Conservation (phyloP, 2,329 filamentous ascomycete genomes). For the Claviceps quebecensis region DNA sequence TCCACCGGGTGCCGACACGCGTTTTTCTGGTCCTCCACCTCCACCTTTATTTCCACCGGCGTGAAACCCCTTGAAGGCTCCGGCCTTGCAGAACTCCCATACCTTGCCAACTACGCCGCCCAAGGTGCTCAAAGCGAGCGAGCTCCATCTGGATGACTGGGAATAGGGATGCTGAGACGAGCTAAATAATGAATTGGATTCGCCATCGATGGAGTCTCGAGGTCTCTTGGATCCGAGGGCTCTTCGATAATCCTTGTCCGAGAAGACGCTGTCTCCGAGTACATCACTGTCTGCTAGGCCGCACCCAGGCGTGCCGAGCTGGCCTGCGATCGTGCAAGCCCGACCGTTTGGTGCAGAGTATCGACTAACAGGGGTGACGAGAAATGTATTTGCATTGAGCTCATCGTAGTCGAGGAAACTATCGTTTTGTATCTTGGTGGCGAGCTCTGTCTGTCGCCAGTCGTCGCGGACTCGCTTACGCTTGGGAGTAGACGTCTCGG, state of each 20-base stretch:
- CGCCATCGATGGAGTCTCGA: constrained; percentile 22
- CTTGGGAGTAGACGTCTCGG: constrained; percentile 20
- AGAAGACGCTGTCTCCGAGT: constrained; percentile 41
- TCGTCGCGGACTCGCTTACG: constrained; percentile 30
- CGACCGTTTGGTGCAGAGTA: constrained; percentile 1
- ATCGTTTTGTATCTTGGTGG: neutral
- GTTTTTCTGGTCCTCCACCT: constrained; percentile 34
- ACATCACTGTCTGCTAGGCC: constrained; percentile 17
- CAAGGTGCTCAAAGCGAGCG: constrained; percentile 45
- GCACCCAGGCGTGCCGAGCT: constrained; percentile 34
- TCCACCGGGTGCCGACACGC: constrained; percentile 9
- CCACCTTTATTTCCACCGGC: constrained; percentile 67
- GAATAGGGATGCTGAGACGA: constrained; percentile 16
- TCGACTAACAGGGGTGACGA: constrained; percentile 4
- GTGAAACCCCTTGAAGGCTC: constrained; percentile 70
- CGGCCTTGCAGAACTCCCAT: constrained; percentile 67
- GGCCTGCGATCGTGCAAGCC: constrained; percentile 37
- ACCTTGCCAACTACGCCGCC: constrained; percentile 62
- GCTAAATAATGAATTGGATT: constrained; percentile 20
- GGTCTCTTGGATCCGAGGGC: constrained; percentile 34
- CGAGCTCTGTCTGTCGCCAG: neutral
- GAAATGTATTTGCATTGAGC: neutral
- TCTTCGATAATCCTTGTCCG: constrained; percentile 41
- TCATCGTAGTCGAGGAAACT: neutral
- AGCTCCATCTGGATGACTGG: constrained; percentile 35